phyloP scores from a whole-genome alignment of 441 rosid genomes.

The Flueggea neowawraea region DNA sequence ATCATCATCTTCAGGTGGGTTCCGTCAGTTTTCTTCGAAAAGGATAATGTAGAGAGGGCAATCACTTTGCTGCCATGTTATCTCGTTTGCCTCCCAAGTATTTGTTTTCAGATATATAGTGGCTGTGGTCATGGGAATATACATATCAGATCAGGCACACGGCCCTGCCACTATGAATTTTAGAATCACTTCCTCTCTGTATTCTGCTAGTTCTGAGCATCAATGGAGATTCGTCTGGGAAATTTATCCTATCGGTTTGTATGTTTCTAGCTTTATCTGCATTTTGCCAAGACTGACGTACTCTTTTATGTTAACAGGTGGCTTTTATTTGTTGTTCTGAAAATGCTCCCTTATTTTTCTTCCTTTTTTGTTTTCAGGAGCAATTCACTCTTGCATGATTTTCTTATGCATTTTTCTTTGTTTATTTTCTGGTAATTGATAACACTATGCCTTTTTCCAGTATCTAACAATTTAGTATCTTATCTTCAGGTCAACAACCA shows the following conservation, averaged over 20 bases:
- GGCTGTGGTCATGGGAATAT: conserved; percentile 74
- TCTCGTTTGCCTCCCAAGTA: conserved; percentile 62
- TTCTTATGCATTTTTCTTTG: conserved; percentile 15
- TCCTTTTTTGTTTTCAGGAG: conserved; percentile 10
- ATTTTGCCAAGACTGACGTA: conserved; percentile 55
- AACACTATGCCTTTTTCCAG: conserved; percentile 15
- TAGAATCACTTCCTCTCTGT: conserved; percentile 61
- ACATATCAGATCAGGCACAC: conserved; percentile 56
- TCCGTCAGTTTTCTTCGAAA: conserved; percentile 89
- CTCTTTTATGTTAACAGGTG: conserved; percentile 69
- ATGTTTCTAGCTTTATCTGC: conserved; percentile 84
- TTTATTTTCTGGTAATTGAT: conserved; percentile 16
- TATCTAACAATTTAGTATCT: conserved; percentile 33
- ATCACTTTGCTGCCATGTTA: conserved; percentile 73
- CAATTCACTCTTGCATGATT: conserved; percentile 11
- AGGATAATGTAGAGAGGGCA: conserved; percentile 71
- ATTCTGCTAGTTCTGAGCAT: conserved; percentile 56
- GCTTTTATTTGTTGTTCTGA: conserved; percentile 29
- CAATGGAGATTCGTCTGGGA: conserved; percentile 64
- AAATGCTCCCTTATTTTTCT: conserved; percentile 16
- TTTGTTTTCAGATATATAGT: conserved; percentile 68
- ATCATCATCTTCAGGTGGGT: conserved; percentile 99
- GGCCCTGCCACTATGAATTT: conserved; percentile 69
- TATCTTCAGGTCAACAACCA: conserved; percentile 66
- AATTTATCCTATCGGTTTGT: conserved; percentile 80